These are phyloP conservation scores for Mariannaea elegans DNA, from an alignment of 2,329 filamentous ascomycete species.

Conservation along the genomic window DNA sequence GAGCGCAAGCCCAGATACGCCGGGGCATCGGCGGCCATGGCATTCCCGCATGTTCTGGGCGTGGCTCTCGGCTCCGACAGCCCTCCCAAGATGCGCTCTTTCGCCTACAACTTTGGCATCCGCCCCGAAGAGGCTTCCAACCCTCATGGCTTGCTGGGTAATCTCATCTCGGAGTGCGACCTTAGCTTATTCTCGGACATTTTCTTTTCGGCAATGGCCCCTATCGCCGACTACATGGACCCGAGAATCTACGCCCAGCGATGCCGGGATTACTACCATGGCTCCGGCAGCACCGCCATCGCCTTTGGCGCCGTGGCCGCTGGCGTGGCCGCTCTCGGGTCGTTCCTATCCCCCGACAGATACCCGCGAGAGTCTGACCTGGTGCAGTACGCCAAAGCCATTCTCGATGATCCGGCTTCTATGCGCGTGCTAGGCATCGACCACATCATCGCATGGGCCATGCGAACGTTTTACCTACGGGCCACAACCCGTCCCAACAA, in stretches of 20 bases:
- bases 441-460: slow-evolving; percentile 30
- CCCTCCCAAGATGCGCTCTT: slow-evolving; percentile 28
- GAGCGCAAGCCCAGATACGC: slow-evolving; percentile 29
- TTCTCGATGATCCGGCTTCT: slow-evolving; percentile 35
- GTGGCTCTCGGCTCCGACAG: slow-evolving; percentile 28
- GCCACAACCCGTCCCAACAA: slow-evolving; percentile 33
- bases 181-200: slow-evolving; percentile 26
- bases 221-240: slow-evolving; percentile 29
- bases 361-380: slow-evolving; percentile 32
- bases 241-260: slow-evolving; percentile 20
- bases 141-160: slow-evolving; percentile 21
- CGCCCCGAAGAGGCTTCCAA: slow-evolving; percentile 30
- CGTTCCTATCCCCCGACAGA: slow-evolving; percentile 30
- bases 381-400: slow-evolving; percentile 32
- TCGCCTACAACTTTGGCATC: slow-evolving; percentile 36
- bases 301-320: slow-evolving; percentile 33
- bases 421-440: slow-evolving; percentile 30
- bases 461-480: slow-evolving; percentile 34
- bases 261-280: slow-evolving; percentile 31
- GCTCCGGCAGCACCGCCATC: slow-evolving; percentile 14
- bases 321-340: slow-evolving; percentile 35
- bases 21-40: slow-evolving; percentile 31
- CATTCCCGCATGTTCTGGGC: slow-evolving; percentile 33
- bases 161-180: slow-evolving; percentile 30
- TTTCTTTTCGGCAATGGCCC: slow-evolving; percentile 29